Conservation (phyloP, 257 asterid species). For the Nicotiana tomentosiformis region DNA sequence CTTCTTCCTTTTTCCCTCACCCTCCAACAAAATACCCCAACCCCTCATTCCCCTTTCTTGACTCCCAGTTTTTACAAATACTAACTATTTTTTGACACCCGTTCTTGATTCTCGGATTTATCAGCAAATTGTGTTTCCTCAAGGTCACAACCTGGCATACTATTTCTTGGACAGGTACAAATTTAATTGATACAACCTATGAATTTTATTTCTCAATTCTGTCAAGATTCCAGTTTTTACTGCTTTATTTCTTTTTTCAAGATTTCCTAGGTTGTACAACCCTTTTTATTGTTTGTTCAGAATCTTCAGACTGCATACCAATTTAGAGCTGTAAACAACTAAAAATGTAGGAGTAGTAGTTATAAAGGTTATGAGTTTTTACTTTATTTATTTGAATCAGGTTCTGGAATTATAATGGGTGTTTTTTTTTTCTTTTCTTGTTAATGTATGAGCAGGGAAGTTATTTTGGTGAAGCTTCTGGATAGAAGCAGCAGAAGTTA, state of each 20-base stretch:
- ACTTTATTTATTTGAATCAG: neutral
- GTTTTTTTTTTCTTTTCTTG: neutral
- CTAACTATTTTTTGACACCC: neutral
- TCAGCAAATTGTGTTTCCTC: neutral
- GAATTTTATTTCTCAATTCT: neutral
- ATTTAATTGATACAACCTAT: neutral
- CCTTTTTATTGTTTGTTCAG: neutral
- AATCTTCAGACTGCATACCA: neutral
- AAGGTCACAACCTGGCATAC: neutral
- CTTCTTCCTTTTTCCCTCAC: neutral
- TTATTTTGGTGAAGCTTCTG: slow-evolving; percentile 43
- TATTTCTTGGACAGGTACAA: neutral
- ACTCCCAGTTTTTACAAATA: neutral
- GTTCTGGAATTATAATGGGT: slow-evolving; percentile 14
- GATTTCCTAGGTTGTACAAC: neutral
- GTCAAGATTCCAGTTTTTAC: neutral
- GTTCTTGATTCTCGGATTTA: neutral
- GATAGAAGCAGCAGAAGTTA: slow-evolving; percentile 34
- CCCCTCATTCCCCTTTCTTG: neutral
- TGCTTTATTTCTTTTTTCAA: neutral
- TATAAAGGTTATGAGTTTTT: neutral
- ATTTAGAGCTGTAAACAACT: neutral
- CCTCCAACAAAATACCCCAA: too few relatives aligned
- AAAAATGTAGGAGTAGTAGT: too few relatives aligned
- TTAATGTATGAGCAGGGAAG: slow-evolving; percentile 28